Evolutionary conservation across 1,284 basidiomycete genomes (phyloP).

Genomic region (Taiwanofungus camphoratus): DNA sequence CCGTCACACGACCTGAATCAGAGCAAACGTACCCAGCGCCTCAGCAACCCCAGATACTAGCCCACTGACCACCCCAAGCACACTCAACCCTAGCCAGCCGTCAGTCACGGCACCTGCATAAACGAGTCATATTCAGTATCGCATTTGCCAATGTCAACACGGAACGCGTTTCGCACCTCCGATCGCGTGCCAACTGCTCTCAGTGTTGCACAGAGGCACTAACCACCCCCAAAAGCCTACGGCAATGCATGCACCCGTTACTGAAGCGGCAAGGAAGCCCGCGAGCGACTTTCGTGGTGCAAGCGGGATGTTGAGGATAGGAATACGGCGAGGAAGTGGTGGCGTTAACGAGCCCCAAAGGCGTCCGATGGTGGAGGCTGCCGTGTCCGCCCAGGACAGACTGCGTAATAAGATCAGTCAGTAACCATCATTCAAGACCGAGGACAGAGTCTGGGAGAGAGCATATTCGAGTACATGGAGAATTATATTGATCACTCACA

Average conservation of each 20-base stretch:
- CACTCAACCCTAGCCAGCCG: conserved; percentile 48
- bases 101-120: too few relatives aligned
- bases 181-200: conserved; percentile 47
- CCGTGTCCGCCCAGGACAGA: conserved; percentile 95
- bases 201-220: conserved; percentile 38
- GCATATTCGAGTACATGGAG: too few relatives aligned
- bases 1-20: neutral
- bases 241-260: conserved; percentile 73
- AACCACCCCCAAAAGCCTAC: conserved; percentile 75
- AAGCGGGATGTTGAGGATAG: conserved; percentile 63
- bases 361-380: conserved; percentile 90
- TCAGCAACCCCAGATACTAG: conserved; percentile 80
- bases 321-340: conserved; percentile 58
- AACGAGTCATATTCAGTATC: too few relatives aligned
- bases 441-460: too few relatives aligned
- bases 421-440: too few relatives aligned
- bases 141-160: too few relatives aligned
- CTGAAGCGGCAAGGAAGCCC: conserved; percentile 80
- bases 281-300: conserved; percentile 85
- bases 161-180: too few relatives aligned
- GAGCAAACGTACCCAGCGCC: conserved; percentile 60
- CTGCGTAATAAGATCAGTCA: too few relatives aligned
- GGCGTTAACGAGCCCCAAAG: conserved; percentile 77
- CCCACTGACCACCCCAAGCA: conserved; percentile 62
- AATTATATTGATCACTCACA: too few relatives aligned